Evolutionary conservation across 106 monocot species (phyloP), one percentile per base, ranked within the genome.

Genomic region (Xerophyta viscosa): DNA sequence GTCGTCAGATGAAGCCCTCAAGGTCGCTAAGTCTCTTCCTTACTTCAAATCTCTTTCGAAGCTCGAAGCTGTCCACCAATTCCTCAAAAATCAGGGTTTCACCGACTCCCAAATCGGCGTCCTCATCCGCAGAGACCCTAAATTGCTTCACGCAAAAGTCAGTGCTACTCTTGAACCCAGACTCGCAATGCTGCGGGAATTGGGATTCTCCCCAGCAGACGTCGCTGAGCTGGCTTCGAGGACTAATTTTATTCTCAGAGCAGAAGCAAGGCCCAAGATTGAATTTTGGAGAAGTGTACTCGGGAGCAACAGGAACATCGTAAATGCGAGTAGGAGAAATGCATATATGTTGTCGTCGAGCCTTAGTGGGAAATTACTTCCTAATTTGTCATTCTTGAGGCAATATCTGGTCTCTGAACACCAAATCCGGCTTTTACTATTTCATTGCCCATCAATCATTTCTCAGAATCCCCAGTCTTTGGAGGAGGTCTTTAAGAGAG

Each of bases 51-150:
- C 58, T 26, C 26, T n/a, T 2, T 14, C 10, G 14, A 28, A 41
- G 1, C 54, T 37, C 26, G 45, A 57, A 37, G 46, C 54, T 14
- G 54, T 57, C 11, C 25, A 56, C 24, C 10, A 20, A 19, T 31
- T 44, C 18, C 27, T 66, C 37, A 27, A 30, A 20, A 0, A 1
- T 9, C 57, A 60, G 1, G 68, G 68, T 10, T 60, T 68, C 41
- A 11, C 12, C 15, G 41, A 41, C 14, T 10, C 59, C 49, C 60
- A 60, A 19, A 36, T 68, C 37, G 8, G 9, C 26, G 7, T 6
- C 18, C 39, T 68, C 28, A 27, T 68, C 4, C 8, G n/a, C 14
- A 9, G 4, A 7, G 15, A 20, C 18, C 68, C 68, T 4, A 8
- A 0, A 14, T 13, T 48, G 21, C 68, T 68, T 14, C 22, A 20